Evolutionary conservation across 2,329 filamentous ascomycete species (phyloP).

Genomic region (Pezicula rhizophila): DNA sequence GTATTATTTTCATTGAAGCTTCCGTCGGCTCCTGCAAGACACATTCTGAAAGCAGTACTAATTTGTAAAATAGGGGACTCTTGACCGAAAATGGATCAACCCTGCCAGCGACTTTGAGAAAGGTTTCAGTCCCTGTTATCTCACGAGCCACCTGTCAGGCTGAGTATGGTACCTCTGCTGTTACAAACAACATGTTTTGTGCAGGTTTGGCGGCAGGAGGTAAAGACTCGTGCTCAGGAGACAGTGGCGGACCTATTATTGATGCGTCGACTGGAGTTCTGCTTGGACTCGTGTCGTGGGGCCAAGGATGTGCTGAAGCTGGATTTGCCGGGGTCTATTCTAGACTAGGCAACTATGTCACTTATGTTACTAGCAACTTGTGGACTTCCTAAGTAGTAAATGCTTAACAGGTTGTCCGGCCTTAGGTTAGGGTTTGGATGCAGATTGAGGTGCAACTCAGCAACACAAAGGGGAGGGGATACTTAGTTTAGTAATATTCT

Average conservation of each 20-base stretch:
- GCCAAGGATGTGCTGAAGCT: slow-evolving; percentile 14
- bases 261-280: slow-evolving; percentile 12
- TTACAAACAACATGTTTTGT: slow-evolving; percentile 16
- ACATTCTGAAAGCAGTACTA: neutral
- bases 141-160: slow-evolving; percentile 10
- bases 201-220: slow-evolving; percentile 15
- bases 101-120: slow-evolving; percentile 10
- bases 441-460: too few relatives aligned
- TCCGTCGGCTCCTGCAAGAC: neutral
- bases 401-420: too few relatives aligned
- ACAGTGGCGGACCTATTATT: slow-evolving; percentile 18
- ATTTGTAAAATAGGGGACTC: neutral
- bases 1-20: neutral
- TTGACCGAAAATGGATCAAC: slow-evolving; percentile 6
- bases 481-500: too few relatives aligned
- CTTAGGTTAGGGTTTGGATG: too few relatives aligned
- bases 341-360: slow-evolving; percentile 12
- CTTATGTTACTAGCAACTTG: neutral
- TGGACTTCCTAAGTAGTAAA: neutral
- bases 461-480: too few relatives aligned
- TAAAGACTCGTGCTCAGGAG: slow-evolving; percentile 16
- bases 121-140: slow-evolving; percentile 14
- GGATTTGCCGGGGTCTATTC: slow-evolving; percentile 14
- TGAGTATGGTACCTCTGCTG: slow-evolving; percentile 8
- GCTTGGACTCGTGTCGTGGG: slow-evolving; percentile 15